Conservation (phyloP, 495 filamentous ascomycete species). For the Cryomyces antarcticus region DNA sequence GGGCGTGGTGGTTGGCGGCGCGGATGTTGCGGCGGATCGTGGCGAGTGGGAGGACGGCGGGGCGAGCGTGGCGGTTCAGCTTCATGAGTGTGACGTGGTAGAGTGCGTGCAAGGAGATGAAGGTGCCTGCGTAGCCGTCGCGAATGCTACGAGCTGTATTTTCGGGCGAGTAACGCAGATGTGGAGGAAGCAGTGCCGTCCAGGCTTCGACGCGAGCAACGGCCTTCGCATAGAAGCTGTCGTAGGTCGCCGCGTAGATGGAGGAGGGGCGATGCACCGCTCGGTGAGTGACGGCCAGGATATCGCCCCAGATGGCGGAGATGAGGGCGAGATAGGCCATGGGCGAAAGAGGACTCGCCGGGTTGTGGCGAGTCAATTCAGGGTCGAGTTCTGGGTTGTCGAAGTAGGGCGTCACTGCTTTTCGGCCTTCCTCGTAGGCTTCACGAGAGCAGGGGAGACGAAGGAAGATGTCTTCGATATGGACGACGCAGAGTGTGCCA, state of each 20-base stretch:
- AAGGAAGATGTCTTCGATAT: conserved; percentile 37
- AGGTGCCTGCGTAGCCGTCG: conserved; percentile 28
- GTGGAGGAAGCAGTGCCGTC: conserved; percentile 25
- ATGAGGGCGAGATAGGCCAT: conserved; percentile 43
- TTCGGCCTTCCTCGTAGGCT: conserved; percentile 32
- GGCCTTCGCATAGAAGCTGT: conserved; percentile 29
- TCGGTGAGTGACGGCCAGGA: conserved; percentile 36
- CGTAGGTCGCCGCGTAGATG: conserved; percentile 23
- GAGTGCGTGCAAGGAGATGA: conserved; percentile 38
- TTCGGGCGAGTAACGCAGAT: conserved; percentile 25
- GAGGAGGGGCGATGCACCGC: conserved; percentile 26
- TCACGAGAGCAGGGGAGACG: conserved; percentile 37
- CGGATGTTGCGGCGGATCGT: conserved; percentile 13
- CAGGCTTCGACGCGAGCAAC: conserved; percentile 28
- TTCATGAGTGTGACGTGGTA: conserved; percentile 40
- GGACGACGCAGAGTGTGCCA: conserved; percentile 23
- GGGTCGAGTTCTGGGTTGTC: conserved; percentile 23
- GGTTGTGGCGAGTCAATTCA: not conserved
- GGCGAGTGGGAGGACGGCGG: conserved; percentile 4
- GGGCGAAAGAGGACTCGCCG: conserved; percentile 17
- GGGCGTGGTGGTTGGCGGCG: conserved; percentile 8
- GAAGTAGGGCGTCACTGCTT: conserved; percentile 31
- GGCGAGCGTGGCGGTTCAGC: conserved; percentile 36
- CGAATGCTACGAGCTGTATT: conserved; percentile 30
- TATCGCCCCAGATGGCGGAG: conserved; percentile 41